Conservation (phyloP, 2,329 filamentous ascomycete genomes). For the Cordyceps cateniannulata region DNA sequence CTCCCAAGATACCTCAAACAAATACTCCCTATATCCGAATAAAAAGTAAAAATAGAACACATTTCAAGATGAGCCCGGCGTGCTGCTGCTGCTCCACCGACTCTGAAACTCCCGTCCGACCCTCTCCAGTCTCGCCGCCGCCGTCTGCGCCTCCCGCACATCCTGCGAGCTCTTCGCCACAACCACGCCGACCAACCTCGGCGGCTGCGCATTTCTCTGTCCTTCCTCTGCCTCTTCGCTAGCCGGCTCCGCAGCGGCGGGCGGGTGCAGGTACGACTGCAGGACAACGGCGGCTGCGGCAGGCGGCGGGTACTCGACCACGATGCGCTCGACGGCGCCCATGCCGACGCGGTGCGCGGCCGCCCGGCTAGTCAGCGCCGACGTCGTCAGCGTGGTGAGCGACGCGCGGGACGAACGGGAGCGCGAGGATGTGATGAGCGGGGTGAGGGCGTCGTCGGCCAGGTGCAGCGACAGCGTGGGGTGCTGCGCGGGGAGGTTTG, state of each 20-base stretch:
- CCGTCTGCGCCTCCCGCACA: conserved; percentile 44
- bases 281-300: conserved; percentile 31
- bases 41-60: neutral
- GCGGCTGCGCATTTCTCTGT: conserved; percentile 18
- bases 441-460: conserved; percentile 49
- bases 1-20: neutral
- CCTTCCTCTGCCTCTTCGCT: neutral
- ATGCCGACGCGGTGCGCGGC: conserved; percentile 46
- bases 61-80: conserved; percentile 16
- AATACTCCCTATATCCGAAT: neutral
- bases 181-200: conserved; percentile 49
- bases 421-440: conserved; percentile 48
- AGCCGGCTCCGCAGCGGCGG: conserved; percentile 10
- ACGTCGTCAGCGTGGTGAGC: conserved; percentile 46
- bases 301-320: conserved; percentile 47
- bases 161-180: conserved; percentile 43
- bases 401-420: conserved; percentile 38
- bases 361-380: conserved; percentile 47
- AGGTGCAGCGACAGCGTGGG: conserved; percentile 50
- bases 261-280: conserved; percentile 40
- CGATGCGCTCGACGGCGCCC: conserved; percentile 48
- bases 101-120: conserved; percentile 49
- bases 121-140: conserved; percentile 46
- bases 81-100: conserved; percentile 32
- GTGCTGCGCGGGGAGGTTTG: conserved; percentile 39